Base-by-base conservation (phyloP, 345 rosid genomes). In the Capsella bursapastoris region DNA sequence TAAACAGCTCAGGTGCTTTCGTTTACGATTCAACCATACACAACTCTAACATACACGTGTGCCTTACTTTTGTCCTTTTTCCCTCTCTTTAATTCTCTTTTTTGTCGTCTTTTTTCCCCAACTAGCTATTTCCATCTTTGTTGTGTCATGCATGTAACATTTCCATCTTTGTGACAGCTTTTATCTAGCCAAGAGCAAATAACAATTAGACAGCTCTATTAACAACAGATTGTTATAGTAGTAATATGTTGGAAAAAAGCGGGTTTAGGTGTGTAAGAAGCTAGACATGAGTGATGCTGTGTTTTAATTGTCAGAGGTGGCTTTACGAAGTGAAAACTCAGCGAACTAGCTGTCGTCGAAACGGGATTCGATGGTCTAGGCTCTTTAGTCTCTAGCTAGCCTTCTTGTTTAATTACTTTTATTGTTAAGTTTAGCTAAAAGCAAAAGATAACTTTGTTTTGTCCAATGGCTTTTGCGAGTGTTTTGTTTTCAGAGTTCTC, bases 1-100 rank as follows among this genome's bases (percentile, higher is more conserved):
- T 75, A 68, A 68, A 75, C 79, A 75, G 79, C 79, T 75, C 74
- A 75, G 79, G 79, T 75, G 74, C 41, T 75, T 75, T 32, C 32
- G 25, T 60, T 68, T 31, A 75, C 55, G 14, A 75, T 75, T 51
- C 79, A 75, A 75, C 79, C 74, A 75, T 75, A 75, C 74, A 68
- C 74, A 75, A 75, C 69, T 68, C 79, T 63, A 70, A 55, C 80
- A 41, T 49, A 80, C 77, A 57, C 73, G 70, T 75, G 79, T 68
- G 79, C 14, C 64, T 52, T 12, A 43, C 69, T 43, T 40, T 59
- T 68, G 68, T 68, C 63, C 57, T 60, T 67, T 75, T 52, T 5
- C 25, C 69, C 64, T 75, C 68, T 50, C 63, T 68, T 60, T 60
- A 68, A 67, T 75, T 68, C 68, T 25, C 25, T 9, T 27, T 27